Percentiles rank a stretch among this genome's conserved stretches.
These are phyloP conservation scores for Thinopyrum obtusiflorum DNA, from an alignment of 202 grass and related monocot species.

Conservation along the genomic window DNA sequence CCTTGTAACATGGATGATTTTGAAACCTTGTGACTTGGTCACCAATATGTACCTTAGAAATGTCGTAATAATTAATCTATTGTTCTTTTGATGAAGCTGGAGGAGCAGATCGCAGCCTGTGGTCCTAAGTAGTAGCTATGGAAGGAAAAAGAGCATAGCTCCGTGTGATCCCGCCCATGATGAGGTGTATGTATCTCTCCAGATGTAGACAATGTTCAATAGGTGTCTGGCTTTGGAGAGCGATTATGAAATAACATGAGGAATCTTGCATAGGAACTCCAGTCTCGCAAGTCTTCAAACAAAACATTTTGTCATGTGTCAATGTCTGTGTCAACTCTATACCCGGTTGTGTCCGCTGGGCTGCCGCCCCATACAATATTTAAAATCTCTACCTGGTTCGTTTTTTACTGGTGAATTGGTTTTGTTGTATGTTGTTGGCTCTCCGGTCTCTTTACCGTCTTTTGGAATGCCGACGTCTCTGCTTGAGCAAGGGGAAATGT, in stretches of 20 bases:
- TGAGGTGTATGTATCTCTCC: conserved; percentile 22
- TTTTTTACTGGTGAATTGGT: too few species aligned
- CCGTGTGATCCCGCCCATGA: conserved; percentile 39
- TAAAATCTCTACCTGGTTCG: not conserved
- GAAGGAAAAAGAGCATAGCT: not conserved
- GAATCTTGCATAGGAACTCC: not conserved
- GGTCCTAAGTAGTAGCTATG: conserved; percentile 37
- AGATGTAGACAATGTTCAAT: conserved; percentile 39
- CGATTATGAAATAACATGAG: conserved; percentile 25
- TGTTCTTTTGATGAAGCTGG: conserved; percentile 61
- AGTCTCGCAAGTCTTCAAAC: conserved; percentile 14
- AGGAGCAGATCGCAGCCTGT: conserved; percentile 67
- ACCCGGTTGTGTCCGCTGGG: conserved; percentile 1
- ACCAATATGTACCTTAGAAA: not conserved
- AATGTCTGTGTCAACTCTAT: not conserved
- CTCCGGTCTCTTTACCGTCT: too few species aligned
- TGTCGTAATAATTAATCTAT: not conserved
- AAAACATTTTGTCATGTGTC: not conserved
- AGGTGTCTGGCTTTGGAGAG: not conserved
- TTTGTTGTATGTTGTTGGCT: too few species aligned
- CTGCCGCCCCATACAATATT: not conserved
- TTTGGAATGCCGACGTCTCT: not conserved
- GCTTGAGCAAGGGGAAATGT: not conserved
- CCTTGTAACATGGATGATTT: not conserved
- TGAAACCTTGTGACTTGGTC: not conserved